Evolutionary conservation across 2,329 filamentous ascomycete species (phyloP).

Genomic region (Ophiostoma perfectum): DNA sequence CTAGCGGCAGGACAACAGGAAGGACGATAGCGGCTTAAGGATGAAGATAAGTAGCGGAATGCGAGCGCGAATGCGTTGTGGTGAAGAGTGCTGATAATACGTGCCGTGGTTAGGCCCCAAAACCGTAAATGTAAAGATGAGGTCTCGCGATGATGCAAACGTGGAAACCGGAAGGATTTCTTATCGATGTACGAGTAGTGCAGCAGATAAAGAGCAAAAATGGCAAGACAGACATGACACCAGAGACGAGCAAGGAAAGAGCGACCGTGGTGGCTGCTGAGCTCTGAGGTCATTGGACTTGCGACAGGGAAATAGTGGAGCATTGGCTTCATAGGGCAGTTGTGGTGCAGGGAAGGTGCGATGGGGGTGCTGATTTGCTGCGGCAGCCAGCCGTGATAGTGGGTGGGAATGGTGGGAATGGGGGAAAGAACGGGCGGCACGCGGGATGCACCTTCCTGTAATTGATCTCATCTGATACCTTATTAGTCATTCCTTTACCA

Average conservation of each 20-base stretch:
- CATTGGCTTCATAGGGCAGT: background rate
- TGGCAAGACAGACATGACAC: background rate
- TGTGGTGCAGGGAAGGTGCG: background rate
- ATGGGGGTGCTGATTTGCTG: background rate
- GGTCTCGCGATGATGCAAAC: background rate
- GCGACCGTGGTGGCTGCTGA: background rate
- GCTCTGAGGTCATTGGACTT: background rate
- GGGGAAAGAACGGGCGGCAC: background rate
- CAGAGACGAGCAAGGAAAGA: background rate
- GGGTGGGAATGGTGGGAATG: background rate
- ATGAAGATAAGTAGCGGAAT: background rate
- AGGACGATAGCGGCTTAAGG: background rate
- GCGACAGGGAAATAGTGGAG: background rate
- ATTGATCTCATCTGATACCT: background rate
- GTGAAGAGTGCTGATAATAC: background rate
- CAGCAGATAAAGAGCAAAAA: background rate
- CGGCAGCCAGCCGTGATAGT: background rate
- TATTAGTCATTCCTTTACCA: background rate
- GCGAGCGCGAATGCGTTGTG: background rate
- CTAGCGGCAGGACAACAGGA: background rate
- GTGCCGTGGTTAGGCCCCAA: background rate
- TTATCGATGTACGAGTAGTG: background rate
- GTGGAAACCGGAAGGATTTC: background rate
- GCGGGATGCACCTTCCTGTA: constrained; percentile 2
- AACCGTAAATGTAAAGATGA: background rate